Percentiles rank a stretch among this genome's conserved stretches.
Conservation (phyloP, 805 yeast species). For the Cyberlindnera galapagoensis region DNA sequence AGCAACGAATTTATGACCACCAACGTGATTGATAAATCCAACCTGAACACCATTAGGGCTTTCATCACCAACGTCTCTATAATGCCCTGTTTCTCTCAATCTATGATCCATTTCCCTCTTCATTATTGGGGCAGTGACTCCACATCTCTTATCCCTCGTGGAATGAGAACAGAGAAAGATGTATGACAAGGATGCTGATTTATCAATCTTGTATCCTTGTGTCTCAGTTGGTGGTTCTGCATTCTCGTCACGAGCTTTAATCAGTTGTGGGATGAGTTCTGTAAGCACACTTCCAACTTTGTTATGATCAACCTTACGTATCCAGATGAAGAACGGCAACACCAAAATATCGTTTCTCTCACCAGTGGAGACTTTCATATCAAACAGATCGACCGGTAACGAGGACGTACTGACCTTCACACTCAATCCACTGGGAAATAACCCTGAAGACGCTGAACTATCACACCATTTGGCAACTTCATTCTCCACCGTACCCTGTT, state of each 20-base stretch:
- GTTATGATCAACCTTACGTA: conserved; percentile 39
- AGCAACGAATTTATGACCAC: conserved; percentile 94
- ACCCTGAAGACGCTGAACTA: conserved; percentile 4
- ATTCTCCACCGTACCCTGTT: conserved; percentile 39
- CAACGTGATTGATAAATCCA: conserved; percentile 75
- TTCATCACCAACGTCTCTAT: conserved; percentile 71
- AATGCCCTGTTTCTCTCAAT: conserved; percentile 62
- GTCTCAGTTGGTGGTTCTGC: conserved; percentile 13
- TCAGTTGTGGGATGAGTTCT: conserved; percentile 50
- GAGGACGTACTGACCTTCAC: conserved; percentile 53
- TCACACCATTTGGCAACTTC: conserved; percentile 34
- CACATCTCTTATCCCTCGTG: conserved; percentile 90
- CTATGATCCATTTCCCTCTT: conserved; percentile 69
- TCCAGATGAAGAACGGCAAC: conserved; percentile 71
- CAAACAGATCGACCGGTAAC: conserved; percentile 40
- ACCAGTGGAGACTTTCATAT: conserved; percentile 35
- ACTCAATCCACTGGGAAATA: conserved; percentile 18
- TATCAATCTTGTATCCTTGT: conserved; percentile 26
- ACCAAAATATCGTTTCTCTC: conserved; percentile 54
- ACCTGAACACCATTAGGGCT: conserved; percentile 72
- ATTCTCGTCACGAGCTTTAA: conserved; percentile 21
- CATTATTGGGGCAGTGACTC: conserved; percentile 88
- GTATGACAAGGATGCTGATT: conserved; percentile 37
- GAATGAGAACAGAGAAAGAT: conserved; percentile 82
- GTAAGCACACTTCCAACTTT: conserved; percentile 93